Base-by-base conservation (phyloP, 2,329 filamentous ascomycete genomes). In the Botrytis porri region DNA sequence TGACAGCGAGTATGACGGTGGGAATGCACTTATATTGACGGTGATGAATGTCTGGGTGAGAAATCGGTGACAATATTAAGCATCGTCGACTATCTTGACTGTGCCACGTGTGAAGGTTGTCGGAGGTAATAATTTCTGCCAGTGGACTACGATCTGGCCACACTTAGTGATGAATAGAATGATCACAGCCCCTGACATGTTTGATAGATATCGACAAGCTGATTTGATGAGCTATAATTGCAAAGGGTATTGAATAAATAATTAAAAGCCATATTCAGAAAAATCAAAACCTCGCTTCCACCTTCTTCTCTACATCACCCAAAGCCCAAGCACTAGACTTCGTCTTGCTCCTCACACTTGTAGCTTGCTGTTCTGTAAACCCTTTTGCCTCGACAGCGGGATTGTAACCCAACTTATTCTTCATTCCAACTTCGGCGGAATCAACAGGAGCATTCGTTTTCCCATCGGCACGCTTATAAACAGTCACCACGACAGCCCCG, bases 371-470 rank as follows among this genome's bases (percentile, higher is more conserved):
- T 75, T 87, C 88, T 0, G 94, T 97, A 82, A 97, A 97, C 1
- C 94, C 95, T 85, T 91, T 94, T 22, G 95, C 95, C 83, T 93
- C 90, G 8, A 94, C 91, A 5, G 95, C 95, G 32, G 95, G 95
- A 82, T 98, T 98, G 80, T 98, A 98, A 0, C 94, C 95, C 32
- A 97, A 83, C 66, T 88, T 88, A 71, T 88, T 94, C 74, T 83
- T 82, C 84, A 86, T 88, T 2, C 86, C 93, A 14, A 97, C 88
- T 64, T 88, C 86, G 6, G 85, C 87, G 70, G 88, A 89, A 32
- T 88, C 86, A 7, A 97, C 81, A 18, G 85, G 87, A 67, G 88
- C 88, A 37, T 88, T 86, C 6, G 94, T 81, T 82, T 88, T 85
- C 18, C 93, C 93, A 81, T 98, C 95, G 0, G 92, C 92, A 25